Base-by-base conservation (phyloP, 179 eudicot genomes). In the Spergularia azorica region DNA sequence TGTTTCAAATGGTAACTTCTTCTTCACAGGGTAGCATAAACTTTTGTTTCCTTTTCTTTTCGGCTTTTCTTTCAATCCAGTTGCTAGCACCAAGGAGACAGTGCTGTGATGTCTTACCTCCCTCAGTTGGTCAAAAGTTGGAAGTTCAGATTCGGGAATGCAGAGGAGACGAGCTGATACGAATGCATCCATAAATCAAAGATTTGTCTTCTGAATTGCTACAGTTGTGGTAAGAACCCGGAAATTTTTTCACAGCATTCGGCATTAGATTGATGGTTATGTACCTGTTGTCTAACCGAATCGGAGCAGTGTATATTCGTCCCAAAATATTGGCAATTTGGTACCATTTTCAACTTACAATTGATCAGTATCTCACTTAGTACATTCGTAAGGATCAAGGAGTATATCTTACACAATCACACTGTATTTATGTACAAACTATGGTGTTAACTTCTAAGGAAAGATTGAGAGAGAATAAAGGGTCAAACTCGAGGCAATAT, bases 21-120 rank as follows among this genome's bases (percentile, higher is more conserved):
- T 26, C 32, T 26, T 26, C 32, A 26, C 32, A 26, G 1, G 32
- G 32, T 26, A 26, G 2, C 32, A 26, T 26, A 26, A 26, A 26
- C 32, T 26, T 26, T 26, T 26, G 32, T 26, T 26, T 26, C 32
- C 32, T 26, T 26, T 26, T 26, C 32, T 26, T 26, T n/a, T n/a
- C n/a, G n/a, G n/a, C n/a, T n/a, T n/a, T n/a, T n/a, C n/a, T n/a
- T n/a, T 15, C 15, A 3, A n/a, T 50, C 4, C 88, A 92, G 97
- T 74, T 92, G 82, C 83, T 41, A 77, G 88, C 97, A 57, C 93
- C 96, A 43, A 89, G 97, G 75, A 84, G 96, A 75, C 91, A 92
- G 4, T 92, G 97, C 67, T 89, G 97, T 60, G 88, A 92, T 73
- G 83, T 89, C 58, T 74, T 84, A 78, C 87, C 88, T 15, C 70